Evolutionary conservation across 2,329 filamentous ascomycete species (phyloP).

Genomic region (Acarospora socialis): DNA sequence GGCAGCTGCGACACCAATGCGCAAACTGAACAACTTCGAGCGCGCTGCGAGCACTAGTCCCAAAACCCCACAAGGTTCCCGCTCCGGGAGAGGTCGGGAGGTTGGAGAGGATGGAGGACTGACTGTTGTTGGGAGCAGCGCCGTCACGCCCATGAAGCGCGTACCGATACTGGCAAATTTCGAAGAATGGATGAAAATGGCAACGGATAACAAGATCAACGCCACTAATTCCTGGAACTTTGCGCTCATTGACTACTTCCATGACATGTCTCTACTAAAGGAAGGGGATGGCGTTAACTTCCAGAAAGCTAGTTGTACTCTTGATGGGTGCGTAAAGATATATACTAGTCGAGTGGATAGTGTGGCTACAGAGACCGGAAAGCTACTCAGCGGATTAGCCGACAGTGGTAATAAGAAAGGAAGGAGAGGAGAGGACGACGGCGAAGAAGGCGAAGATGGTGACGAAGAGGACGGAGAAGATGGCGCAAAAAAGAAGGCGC

Average conservation of each 20-base stretch:
- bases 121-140: constrained; percentile 48
- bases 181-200: constrained; percentile 99
- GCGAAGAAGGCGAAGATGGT: constrained; percentile 48
- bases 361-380: constrained; percentile 92
- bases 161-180: constrained; percentile 95
- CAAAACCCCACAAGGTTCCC: constrained; percentile 39
- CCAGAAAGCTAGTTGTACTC: constrained; percentile 91
- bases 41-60: constrained; percentile 43
- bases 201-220: constrained; percentile 98
- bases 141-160: constrained; percentile 88
- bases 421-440: constrained; percentile 26
- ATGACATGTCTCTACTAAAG: constrained; percentile 94
- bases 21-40: constrained; percentile 47
- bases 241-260: constrained; percentile 98
- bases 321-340: constrained; percentile 97
- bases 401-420: constrained; percentile 53
- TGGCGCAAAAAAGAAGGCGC: constrained; percentile 38
- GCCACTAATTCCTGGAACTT: constrained; percentile 98
- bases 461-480: constrained; percentile 41
- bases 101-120: constrained; percentile 17
- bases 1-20: constrained; percentile 58
- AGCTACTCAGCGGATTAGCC: constrained; percentile 81
- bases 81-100: constrained; percentile 23
- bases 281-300: constrained; percentile 97
- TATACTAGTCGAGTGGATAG: constrained; percentile 98